Evolutionary conservation across 1,139 yeast genomes (phyloP).

Genomic region (Saccharomycopsis hybrid): DNA sequence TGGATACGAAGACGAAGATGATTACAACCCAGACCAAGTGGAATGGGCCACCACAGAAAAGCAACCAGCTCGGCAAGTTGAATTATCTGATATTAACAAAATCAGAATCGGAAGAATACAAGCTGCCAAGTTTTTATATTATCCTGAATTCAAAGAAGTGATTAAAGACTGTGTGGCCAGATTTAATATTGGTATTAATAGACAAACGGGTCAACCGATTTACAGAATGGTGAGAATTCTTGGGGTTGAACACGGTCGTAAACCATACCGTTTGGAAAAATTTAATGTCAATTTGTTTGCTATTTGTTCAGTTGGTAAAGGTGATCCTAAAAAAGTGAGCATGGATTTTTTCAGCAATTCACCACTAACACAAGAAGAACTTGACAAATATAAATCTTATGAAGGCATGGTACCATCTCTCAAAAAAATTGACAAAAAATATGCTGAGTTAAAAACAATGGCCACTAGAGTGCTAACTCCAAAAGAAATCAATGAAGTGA

Average conservation of each 20-base stretch:
- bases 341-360: slow-evolving; percentile 78
- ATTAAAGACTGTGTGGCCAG: slow-evolving; percentile 74
- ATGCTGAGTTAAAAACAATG: slow-evolving; percentile 53
- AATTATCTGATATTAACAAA: slow-evolving; percentile 56
- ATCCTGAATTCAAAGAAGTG: slow-evolving; percentile 69
- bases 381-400: slow-evolving; percentile 48
- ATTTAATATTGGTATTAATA: slow-evolving; percentile 70
- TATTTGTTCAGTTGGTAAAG: slow-evolving; percentile 61
- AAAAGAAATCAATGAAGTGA: slow-evolving; percentile 72
- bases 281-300: slow-evolving; percentile 33
- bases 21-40: slow-evolving; percentile 33
- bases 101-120: slow-evolving; percentile 72
- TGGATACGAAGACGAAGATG: slow-evolving; percentile 34
- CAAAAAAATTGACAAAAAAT: slow-evolving; percentile 62
- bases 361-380: slow-evolving; percentile 61
- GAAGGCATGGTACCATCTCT: slow-evolving; percentile 44
- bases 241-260: slow-evolving; percentile 48
- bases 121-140: slow-evolving; percentile 69
- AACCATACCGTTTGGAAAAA: slow-evolving; percentile 46
- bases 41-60: slow-evolving; percentile 33
- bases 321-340: slow-evolving; percentile 58
- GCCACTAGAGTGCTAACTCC: slow-evolving; percentile 63
- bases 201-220: slow-evolving; percentile 53
- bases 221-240: slow-evolving; percentile 83
- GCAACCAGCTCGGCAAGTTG: slow-evolving; percentile 35